Evolutionary conservation across 2,329 filamentous ascomycete genomes (phyloP), one percentile per base, ranked within the genome.

Genomic region (Clarireedia paspali): DNA sequence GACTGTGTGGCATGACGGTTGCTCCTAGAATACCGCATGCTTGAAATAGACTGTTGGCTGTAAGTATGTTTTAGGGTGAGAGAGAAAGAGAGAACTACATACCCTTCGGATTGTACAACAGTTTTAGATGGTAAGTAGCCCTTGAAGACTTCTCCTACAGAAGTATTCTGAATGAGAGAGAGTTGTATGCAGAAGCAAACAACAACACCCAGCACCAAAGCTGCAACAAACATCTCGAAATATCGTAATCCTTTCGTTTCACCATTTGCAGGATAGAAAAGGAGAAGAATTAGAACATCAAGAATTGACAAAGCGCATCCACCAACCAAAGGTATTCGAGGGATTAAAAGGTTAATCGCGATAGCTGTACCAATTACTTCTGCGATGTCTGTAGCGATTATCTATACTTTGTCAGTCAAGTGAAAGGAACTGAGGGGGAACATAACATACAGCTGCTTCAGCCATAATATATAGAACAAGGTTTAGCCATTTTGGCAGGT

Each of bases 1-100:
- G 71, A 52, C 80, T 83, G 63, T 87, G 84, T 4, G 84, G 84
- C 84, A 87, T 87, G 24, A 87, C 85, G 0, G 87, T 91, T 3
- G 87, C 87, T 2, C 87, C 87, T 0, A 91, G 75, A 56, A 91
- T 91, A 51, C 87, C 87, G 60, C 87, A 91, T 1, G 86, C 80
- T 69, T 88, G 84, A 66, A 87, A 88, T 0, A 85, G 66, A 48
- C 75, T 70, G 53, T 3, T 26, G 1, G n/a, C 6, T 3, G n/a
- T 70, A 47, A 70, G 63, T 27, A n/a, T 6, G 23, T 7, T 44
- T 5, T 23, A 17, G 15, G 39, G 47, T 14, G 23, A 5, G 15
- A 9, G 5, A 24, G 15, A 20, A 20, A 46, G 34, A 15, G 24
- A 44, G 26, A 20, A 50, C 6, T 20, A 46, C 71, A 50, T 62